Percentiles rank a stretch among this genome's conserved stretches.
phyloP scores from a whole-genome alignment of 2,329 filamentous ascomycete genomes.

The Pseudomassariella vexata region DNA sequence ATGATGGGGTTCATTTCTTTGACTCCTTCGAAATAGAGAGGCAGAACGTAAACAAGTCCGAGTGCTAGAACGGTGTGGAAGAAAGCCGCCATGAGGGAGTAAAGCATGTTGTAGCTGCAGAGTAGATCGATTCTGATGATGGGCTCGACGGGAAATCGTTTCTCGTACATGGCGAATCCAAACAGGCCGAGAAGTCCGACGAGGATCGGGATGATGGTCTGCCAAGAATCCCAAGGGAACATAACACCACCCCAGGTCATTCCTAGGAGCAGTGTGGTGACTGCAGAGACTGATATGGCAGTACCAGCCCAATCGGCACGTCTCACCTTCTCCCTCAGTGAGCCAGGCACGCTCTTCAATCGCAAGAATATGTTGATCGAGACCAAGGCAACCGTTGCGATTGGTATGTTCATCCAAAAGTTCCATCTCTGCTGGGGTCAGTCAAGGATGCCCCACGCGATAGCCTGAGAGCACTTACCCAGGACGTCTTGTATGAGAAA shows the following conservation, averaged over 20 bases:
- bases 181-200: conserved; percentile 1
- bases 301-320: conserved; percentile 1
- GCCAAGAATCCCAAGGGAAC: background rate
- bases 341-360: background rate
- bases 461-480: background rate
- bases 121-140: conserved; percentile 2
- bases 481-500: background rate
- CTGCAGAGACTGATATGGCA: background rate
- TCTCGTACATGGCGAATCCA: conserved; percentile 1
- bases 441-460: too few relatives aligned
- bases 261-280: conserved; percentile 1
- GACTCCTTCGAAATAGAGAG: conserved; percentile 3
- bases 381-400: background rate
- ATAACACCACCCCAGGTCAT: conserved; percentile 3
- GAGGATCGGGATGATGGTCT: background rate
- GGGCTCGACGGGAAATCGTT: background rate
- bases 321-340: background rate
- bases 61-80: conserved; percentile 1
- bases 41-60: conserved; percentile 3
- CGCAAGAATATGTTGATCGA: background rate
- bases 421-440: background rate
- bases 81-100: conserved; percentile 1
- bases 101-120: conserved; percentile 1
- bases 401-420: conserved; percentile 3
- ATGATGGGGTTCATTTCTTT: background rate